Base-by-base conservation (phyloP, 495 filamentous ascomycete species). In the Penicillium daleae region DNA sequence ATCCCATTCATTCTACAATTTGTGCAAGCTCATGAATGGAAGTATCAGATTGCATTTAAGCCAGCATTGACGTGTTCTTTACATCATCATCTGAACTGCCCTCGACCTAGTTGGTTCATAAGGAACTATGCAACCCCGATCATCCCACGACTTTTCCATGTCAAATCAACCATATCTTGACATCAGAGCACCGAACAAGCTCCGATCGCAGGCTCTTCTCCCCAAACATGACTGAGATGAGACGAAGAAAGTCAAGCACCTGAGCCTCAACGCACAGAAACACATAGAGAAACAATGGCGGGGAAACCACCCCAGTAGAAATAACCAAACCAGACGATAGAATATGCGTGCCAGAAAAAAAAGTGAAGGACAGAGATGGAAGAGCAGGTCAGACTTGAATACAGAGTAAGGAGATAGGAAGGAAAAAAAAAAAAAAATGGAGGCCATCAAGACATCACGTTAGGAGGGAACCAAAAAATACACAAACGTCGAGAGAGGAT, bases 401-500 rank as follows among this genome's bases (percentile, higher is more conserved):
- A 29, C 32, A 66, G 59, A 53, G 40, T 39, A 56, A 52, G 62
- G 32, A 58, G 21, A 59, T 62, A 66, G 44, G 46, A 55, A 60
- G 60, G 46, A 49, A 59, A 24, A 70, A 26, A 40, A 56, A n/a
- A n/a, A n/a, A n/a, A n/a, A n/a, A 62, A 61, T 52, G 71, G 65
- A 68, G 66, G 69, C 71, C 79, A 78, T 80, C 70, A 78, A 79
- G 74, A 79, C 78, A 68, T 78, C 74, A 79, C 73, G 71, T 76
- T 73, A 76, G 57, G 64, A 57, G 57, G 51, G 64, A 64, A 59
- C 59, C 60, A 63, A 49, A 66, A 77, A 76, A 67, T 68, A 74
- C 69, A 75, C 65, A 75, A 71, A 72, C 66, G 72, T 76, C 70
- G 72, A 76, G 72, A 72, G 68, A 70, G 69, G 69, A 74, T 74